Percentiles rank a stretch among this genome's conserved stretches.
These are phyloP conservation scores for Plasmodium malariae DNA, from an alignment of 169 alveolate genomes.

Conservation along the genomic window DNA sequence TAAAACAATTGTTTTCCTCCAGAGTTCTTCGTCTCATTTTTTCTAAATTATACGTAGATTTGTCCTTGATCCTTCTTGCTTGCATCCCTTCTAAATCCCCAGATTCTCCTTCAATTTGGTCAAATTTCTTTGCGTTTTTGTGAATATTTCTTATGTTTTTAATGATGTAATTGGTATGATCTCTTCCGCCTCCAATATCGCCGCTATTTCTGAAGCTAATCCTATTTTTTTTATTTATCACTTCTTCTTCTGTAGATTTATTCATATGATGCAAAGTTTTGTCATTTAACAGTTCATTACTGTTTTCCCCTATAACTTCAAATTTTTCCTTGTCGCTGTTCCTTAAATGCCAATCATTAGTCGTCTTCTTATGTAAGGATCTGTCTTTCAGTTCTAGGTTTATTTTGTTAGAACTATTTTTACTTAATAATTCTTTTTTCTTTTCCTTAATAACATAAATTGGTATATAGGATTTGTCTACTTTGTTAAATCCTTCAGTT, in stretches of 20 bases:
- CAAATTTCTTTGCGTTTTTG: too few species aligned
- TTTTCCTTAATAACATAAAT: conserved; percentile 27
- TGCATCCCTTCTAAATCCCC: too few species aligned
- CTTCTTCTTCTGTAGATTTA: too few species aligned
- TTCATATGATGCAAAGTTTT: neutral
- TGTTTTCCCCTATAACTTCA: neutral
- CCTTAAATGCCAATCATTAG: neutral
- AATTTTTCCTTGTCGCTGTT: neutral
- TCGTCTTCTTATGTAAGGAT: neutral
- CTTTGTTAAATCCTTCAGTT: neutral
- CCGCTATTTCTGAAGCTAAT: too few species aligned
- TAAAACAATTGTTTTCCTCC: neutral
- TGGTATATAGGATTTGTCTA: conserved; percentile 41
- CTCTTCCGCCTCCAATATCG: too few species aligned
- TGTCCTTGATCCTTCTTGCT: too few species aligned
- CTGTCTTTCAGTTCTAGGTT: conserved; percentile 38
- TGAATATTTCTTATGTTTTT: too few species aligned
- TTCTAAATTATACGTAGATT: neutral
- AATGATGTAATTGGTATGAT: too few species aligned
- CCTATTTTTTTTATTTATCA: too few species aligned
- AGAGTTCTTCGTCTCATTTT: neutral
- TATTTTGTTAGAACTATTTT: conserved; percentile 33
- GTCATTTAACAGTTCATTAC: neutral
- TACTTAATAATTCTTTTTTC: conserved; percentile 17
- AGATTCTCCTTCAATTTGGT: too few species aligned